phyloP scores from a whole-genome alignment of 192 early-diverging fungal genomes.

The Coemansia sp. region DNA sequence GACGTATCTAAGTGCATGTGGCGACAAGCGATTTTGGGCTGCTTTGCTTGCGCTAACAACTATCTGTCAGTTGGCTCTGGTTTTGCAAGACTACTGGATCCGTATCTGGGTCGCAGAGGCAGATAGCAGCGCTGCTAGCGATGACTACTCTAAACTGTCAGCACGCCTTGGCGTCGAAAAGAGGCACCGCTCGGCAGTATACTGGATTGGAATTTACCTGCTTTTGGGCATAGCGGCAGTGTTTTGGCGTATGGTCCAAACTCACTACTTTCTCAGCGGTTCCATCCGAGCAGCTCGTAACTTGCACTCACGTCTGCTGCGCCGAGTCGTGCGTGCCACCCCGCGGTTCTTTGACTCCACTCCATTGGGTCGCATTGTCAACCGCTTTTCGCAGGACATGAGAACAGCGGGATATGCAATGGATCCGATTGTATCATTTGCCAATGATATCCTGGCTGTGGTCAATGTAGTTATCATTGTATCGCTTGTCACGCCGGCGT shows the following conservation, averaged over 20 bases:
- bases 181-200: slow-evolving; percentile 12
- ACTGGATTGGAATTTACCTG: slow-evolving; percentile 62
- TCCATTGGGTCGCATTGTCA: slow-evolving; percentile 76
- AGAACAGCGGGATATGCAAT: slow-evolving; percentile 55
- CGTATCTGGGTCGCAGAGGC: slow-evolving; percentile 57
- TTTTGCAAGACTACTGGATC: slow-evolving; percentile 65
- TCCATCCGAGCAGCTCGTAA: slow-evolving; percentile 54
- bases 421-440: slow-evolving; percentile 50
- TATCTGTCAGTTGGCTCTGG: slow-evolving; percentile 31
- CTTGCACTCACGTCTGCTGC: slow-evolving; percentile 57
- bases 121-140: neutral
- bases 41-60: slow-evolving; percentile 49
- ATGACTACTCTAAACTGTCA: neutral
- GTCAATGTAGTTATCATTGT: slow-evolving; percentile 59
- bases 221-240: slow-evolving; percentile 49
- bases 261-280: slow-evolving; percentile 45
- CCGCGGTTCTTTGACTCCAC: slow-evolving; percentile 83
- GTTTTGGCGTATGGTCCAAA: slow-evolving; percentile 35
- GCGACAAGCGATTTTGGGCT: slow-evolving; percentile 58
- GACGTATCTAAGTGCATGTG: slow-evolving; percentile 68
- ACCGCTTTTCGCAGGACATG: slow-evolving; percentile 80
- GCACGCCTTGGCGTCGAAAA: neutral
- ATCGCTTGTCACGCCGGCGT: slow-evolving; percentile 61
- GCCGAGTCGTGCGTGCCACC: slow-evolving; percentile 60
- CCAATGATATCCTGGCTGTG: slow-evolving; percentile 51